Evolutionary conservation across 306 rosid species (phyloP), one percentile per base, ranked within the genome.

Genomic region (Abrus precatorius): DNA sequence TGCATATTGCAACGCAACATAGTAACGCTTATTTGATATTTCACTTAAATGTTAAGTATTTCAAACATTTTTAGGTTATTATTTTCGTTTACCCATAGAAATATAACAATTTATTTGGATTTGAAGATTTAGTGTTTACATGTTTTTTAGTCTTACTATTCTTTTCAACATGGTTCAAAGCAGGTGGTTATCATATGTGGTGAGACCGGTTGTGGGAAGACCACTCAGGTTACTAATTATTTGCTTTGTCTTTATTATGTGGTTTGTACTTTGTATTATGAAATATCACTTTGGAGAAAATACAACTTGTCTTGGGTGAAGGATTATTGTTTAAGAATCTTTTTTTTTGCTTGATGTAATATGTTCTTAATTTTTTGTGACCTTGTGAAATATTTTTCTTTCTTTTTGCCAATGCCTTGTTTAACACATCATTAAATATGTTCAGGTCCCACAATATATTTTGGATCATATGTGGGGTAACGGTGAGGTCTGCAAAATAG

Each of bases 171-270:
- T 34, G 43, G 28, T 69, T 82, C 38, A 45, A 84, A 82, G 82
- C 92, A 93, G 97, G 97, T 88, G 0, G 88, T 91, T 84, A 90
- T 93, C 72, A 52, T 93, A 85, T 84, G 86, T 87, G 94, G 97
- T 40, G 91, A 91, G 87, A 91, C 97, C 66, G 97, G 97, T 50
- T 93, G 97, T 77, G 97, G 97, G 84, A 91, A 93, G 90, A 93
- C 97, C 65, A 91, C 97, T 2, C 97, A 93, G 97, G 97, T 93
- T 84, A 83, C 43, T 13, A 80, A 53, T 63, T 88, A 65, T 74
- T 86, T 87, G 60, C 73, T 68, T 68, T 90, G 57, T 62, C 60
- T 64, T 79, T 53, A 56, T 49, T 69, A 60, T 73, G 74, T 73
- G 74, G 75, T 10, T 32, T 60, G 20, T 85, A 72, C 64, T 36